Evolutionary conservation across 2,329 filamentous ascomycete genomes (phyloP), one percentile per base, ranked within the genome.

Genomic region (Colletotrichum caudatum): DNA sequence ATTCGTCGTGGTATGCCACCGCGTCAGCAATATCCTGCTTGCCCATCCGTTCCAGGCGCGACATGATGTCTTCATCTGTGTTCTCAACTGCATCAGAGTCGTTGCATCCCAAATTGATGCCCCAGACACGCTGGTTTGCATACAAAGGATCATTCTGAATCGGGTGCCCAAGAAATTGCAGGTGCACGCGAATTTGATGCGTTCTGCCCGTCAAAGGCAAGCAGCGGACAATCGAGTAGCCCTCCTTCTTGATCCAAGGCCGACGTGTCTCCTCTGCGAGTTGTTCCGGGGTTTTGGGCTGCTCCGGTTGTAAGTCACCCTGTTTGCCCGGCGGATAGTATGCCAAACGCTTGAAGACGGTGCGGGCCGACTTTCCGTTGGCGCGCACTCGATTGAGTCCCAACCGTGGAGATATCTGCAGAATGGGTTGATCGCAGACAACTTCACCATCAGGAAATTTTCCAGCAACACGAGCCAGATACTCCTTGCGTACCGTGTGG

Each of bases 111-210:
- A 99, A 89, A 12, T 91, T 88, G 0, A 91, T 85, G 0, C 96
- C 96, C 86, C 97, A 99, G 14, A 99, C 96, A 69, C 91, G 91
- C 78, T 94, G 91, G 79, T 99, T 99, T 77, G 94, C 94, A 81
- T 99, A 99, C 76, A 99, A 98, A 9, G 96, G 96, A 78, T 99
- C 96, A 80, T 99, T 99, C 74, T 94, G 91, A 76, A 99, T 98
- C 1, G 96, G 96, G 78, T 98, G 93, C 1, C 96, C 96, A 4
- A 99, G 85, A 80, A 94, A 97, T 79, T 99, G 96, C 20, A 99
- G 87, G 78, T 99, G 96, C 23, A 99, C 96, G 44, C 96, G 91
- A 60, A 99, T 88, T 80, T 99, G 96, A 78, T 99, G 96, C 16
- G 96, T 99, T 62, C 96, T 90, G 0, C 96, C 96, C 0, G 96